Evolutionary conservation across 257 asterid species (phyloP).

Genomic region (Paraleonurus japonicus): DNA sequence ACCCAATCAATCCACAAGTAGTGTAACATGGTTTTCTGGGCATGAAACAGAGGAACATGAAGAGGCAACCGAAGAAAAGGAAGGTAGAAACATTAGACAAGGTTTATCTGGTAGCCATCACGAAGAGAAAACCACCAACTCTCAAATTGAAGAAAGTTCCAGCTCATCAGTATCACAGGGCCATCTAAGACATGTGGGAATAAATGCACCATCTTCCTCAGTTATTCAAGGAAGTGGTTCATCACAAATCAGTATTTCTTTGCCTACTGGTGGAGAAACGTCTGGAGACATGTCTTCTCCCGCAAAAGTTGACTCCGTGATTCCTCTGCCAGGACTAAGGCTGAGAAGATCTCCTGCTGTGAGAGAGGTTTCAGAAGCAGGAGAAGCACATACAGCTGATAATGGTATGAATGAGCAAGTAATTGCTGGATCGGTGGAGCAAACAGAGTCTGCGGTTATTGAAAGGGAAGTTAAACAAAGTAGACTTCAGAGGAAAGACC

Average conservation of each 20-base stretch:
- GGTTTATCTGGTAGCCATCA: constrained; percentile 38
- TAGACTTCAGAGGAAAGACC: constrained; percentile 66
- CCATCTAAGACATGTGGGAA: constrained; percentile 35
- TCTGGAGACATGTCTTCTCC: constrained; percentile 38
- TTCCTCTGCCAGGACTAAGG: constrained; percentile 39
- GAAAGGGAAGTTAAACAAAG: constrained; percentile 40
- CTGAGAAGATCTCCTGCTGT: constrained; percentile 47
- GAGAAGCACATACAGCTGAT: constrained; percentile 41
- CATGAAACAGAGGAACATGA: constrained; percentile 69
- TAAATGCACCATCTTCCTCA: constrained; percentile 41
- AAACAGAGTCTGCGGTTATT: constrained; percentile 34
- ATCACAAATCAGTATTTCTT: constrained; percentile 27
- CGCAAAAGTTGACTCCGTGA: constrained; percentile 27
- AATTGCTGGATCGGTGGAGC: constrained; percentile 34
- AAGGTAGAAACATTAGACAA: constrained; percentile 26
- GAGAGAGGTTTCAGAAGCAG: constrained; percentile 33
- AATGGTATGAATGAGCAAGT: constrained; percentile 38
- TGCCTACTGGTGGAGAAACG: constrained; percentile 40
- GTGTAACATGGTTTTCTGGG: constrained; percentile 83
- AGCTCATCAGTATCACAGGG: constrained; percentile 47
- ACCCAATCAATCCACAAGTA: constrained; percentile 62
- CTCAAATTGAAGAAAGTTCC: constrained; percentile 40
- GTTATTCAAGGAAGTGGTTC: constrained; percentile 33
- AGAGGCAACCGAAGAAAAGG: constrained; percentile 35
- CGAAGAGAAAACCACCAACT: constrained; percentile 30